Percentiles rank a stretch among this genome's conserved stretches.
These are phyloP conservation scores for Verticillium tricorpus DNA, from an alignment of 2,329 filamentous ascomycete genomes.

Conservation along the genomic window DNA sequence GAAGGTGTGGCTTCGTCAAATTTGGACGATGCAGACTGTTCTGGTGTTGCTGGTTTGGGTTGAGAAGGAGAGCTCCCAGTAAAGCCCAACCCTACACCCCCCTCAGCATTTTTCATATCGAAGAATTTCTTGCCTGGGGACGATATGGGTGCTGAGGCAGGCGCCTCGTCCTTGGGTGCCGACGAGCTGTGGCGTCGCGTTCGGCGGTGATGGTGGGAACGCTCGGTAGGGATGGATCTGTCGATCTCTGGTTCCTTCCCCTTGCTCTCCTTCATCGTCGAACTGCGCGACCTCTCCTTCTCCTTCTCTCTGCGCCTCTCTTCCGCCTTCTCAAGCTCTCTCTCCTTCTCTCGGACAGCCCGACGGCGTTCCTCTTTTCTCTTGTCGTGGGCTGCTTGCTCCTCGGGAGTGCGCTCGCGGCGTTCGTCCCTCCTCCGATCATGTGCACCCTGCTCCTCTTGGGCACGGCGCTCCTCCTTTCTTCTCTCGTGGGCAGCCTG, in stretches of 20 bases:
- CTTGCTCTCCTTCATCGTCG: constrained; percentile 20
- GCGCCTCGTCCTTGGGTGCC: constrained; percentile 23
- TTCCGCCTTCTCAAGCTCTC: constrained; percentile 5
- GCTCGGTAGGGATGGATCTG: constrained; percentile 2
- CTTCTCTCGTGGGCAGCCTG: background rate
- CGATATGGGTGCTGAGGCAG: constrained; percentile 13
- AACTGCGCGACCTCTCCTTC: background rate
- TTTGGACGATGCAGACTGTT: constrained; percentile 3
- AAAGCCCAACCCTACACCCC: constrained; percentile 19
- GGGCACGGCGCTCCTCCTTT: constrained; percentile 25
- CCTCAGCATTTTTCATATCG: constrained; percentile 32
- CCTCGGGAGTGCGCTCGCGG: constrained; percentile 39
- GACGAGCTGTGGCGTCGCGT: constrained; percentile 35
- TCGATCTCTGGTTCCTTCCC: constrained; percentile 24
- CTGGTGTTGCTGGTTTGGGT: background rate
- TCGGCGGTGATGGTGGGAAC: background rate
- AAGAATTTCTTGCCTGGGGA: constrained; percentile 36
- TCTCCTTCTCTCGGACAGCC: constrained; percentile 9
- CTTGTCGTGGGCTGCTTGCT: constrained; percentile 45
- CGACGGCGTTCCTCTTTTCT: constrained; percentile 41
- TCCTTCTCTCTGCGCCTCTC: constrained; percentile 12
- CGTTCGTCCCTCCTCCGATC: constrained; percentile 46
- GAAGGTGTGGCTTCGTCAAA: constrained; percentile 13
- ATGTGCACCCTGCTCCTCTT: constrained; percentile 45
- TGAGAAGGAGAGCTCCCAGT: constrained; percentile 10